Base-by-base conservation (phyloP, 805 yeast genomes). In the Yamadazyma paraphyllophila region DNA sequence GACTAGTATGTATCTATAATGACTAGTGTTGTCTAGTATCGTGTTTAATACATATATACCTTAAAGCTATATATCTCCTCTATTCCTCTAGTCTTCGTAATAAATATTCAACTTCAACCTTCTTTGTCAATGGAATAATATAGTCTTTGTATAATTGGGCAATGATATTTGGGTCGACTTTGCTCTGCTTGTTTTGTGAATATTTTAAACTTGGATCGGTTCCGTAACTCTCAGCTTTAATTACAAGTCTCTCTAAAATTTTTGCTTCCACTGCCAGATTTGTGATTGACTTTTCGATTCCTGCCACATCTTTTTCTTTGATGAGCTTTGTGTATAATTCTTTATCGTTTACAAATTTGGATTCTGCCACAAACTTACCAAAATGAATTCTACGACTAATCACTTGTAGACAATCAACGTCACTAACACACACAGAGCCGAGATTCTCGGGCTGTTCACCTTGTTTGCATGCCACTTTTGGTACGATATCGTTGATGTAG, bases 301-400 rank as follows among this genome's bases (percentile, higher is more conserved):
- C 96, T 10, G 71, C 69, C 6, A 79, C 67, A 61, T 94, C 96
- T 46, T 71, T 76, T 0, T 74, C 78, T 50, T 69, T 61, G 54
- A 94, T 94, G 55, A 90, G 67, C 54, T 75, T 67, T 1, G 79
- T 80, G 69, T 83, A 89, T 41, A 63, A 64, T 41, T 78, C 87
- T 30, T 71, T 75, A 49, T 91, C 94, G 24, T 73, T 69, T 56
- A 76, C 82, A 65, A 81, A 94, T 66, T 94, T 94, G 37, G 96
- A 86, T 63, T 94, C 99, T 4, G 99, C 99, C 8, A 94, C 99
- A 73, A 92, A 94, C 66, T 87, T 88, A 41, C 99, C 99, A 67
- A 92, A 94, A 67, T 94, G 99, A 55, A 94, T 88, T 61, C 99
- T 78, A 58, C 99, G 76, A 7, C 96, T 86, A 37, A 94, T 68